Conservation (phyloP, 176 grass and related monocot species). For the Musa schizocarpa region DNA sequence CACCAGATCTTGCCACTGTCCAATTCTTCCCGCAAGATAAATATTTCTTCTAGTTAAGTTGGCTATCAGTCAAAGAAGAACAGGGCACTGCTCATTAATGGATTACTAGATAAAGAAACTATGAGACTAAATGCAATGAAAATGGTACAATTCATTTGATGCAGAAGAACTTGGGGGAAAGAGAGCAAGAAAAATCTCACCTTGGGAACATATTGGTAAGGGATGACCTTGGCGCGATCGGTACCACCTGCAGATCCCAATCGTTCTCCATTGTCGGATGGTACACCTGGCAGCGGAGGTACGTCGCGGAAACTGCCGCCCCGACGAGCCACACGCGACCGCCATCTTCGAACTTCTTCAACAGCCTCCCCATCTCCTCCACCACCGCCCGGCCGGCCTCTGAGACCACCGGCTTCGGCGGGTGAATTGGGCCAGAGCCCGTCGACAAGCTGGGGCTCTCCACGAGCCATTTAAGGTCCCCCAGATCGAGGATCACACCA, state of each 20-base stretch:
- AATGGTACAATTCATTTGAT: neutral
- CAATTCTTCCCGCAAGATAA: neutral
- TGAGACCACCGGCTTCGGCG: conserved; percentile 20
- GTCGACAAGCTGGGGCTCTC: neutral
- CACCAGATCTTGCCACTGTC: neutral
- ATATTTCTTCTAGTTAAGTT: neutral
- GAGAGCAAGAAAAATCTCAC: conserved; percentile 17
- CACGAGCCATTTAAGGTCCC: conserved; percentile 33
- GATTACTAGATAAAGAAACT: conserved; percentile 5
- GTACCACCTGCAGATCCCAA: conserved; percentile 68
- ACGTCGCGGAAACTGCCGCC: conserved; percentile 59
- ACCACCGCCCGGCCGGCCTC: conserved; percentile 55
- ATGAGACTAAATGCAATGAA: conserved; percentile 5
- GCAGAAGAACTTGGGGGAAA: neutral
- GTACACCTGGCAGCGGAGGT: conserved; percentile 71
- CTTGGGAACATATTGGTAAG: conserved; percentile 29
- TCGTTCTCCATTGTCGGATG: conserved; percentile 60
- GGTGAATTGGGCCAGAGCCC: neutral
- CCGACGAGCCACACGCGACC: conserved; percentile 54
- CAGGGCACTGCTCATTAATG: neutral
- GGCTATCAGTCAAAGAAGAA: neutral
- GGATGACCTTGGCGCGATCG: conserved; percentile 29
- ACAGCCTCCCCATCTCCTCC: conserved; percentile 53
- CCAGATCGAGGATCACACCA: conserved; percentile 13
- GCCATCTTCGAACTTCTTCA: conserved; percentile 29